Percentiles rank a stretch among this genome's conserved stretches.
Conservation (phyloP, 192 early-diverging fungal species). For the Coemansia sp. region DNA sequence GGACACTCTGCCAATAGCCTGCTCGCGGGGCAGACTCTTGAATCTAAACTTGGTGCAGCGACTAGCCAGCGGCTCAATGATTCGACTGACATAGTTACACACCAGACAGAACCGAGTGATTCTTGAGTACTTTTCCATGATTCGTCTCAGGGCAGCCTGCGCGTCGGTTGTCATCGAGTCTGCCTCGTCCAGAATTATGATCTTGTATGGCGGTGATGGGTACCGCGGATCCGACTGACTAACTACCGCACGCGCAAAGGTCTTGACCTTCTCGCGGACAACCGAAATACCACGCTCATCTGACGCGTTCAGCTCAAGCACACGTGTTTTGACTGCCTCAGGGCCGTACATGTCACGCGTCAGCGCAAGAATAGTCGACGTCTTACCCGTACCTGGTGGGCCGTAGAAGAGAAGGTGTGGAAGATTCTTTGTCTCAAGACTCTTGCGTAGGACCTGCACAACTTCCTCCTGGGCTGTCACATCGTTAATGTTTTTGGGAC, state of each 20-base stretch:
- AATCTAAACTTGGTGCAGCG: slow-evolving; percentile 97
- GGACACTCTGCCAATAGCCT: slow-evolving; percentile 60
- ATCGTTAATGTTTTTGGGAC: slow-evolving; percentile 83
- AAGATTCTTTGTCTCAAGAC: slow-evolving; percentile 86
- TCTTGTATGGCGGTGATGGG: slow-evolving; percentile 86
- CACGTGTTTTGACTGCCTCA: slow-evolving; percentile 69
- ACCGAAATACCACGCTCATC: slow-evolving; percentile 97
- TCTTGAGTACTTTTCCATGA: slow-evolving; percentile 93
- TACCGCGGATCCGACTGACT: slow-evolving; percentile 27
- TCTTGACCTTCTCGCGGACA: slow-evolving; percentile 90
- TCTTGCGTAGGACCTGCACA: slow-evolving; percentile 76
- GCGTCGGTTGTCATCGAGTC: slow-evolving; percentile 96
- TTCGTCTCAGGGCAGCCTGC: slow-evolving; percentile 86
- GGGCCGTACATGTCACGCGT: slow-evolving; percentile 67
- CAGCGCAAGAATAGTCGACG: slow-evolving; percentile 89
- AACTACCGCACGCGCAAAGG: slow-evolving; percentile 82
- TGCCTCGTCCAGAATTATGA: slow-evolving; percentile 95
- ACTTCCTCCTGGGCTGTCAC: slow-evolving; percentile 90
- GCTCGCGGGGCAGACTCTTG: slow-evolving; percentile 66
- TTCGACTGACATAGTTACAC: slow-evolving; percentile 57
- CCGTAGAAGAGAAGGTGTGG: slow-evolving; percentile 97
- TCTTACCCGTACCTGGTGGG: slow-evolving; percentile 98
- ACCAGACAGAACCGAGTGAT: slow-evolving; percentile 94
- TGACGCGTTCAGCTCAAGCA: slow-evolving; percentile 94
- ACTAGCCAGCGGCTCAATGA: slow-evolving; percentile 91